Evolutionary conservation across 257 asterid species (phyloP).

Genomic region (Nicotiana knightiana): DNA sequence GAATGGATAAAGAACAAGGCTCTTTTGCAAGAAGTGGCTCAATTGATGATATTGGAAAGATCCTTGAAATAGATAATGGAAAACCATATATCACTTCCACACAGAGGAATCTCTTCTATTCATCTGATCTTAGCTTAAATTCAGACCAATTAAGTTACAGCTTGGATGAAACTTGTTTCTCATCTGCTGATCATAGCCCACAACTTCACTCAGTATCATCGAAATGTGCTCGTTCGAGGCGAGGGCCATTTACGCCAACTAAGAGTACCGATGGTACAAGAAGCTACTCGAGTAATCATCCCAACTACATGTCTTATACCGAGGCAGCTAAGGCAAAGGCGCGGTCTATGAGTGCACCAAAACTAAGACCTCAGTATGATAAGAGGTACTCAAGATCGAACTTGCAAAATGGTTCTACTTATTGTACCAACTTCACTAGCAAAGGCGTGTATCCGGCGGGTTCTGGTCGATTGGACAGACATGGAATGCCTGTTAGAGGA

Average conservation of each 20-base stretch:
- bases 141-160: conserved; percentile 41
- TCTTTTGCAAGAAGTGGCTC: conserved; percentile 7
- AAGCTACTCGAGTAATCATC: conserved; percentile 54
- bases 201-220: conserved; percentile 43
- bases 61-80: conserved; percentile 48
- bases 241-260: conserved; percentile 58
- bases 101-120: conserved; percentile 37
- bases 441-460: conserved; percentile 56
- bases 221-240: conserved; percentile 20
- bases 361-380: conserved; percentile 57
- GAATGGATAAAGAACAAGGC: not conserved
- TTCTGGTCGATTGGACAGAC: conserved; percentile 65
- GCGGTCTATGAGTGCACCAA: conserved; percentile 84
- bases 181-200: conserved; percentile 54
- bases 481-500: conserved; percentile 54
- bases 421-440: conserved; percentile 34
- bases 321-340: conserved; percentile 81
- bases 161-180: conserved; percentile 36
- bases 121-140: conserved; percentile 44
- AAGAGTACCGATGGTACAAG: conserved; percentile 31
- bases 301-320: conserved; percentile 73
- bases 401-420: conserved; percentile 24
- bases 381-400: conserved; percentile 46
- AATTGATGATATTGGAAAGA: conserved; percentile 34
- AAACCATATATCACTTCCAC: conserved; percentile 21